Percentiles rank a stretch among this genome's conserved stretches.
Evolutionary conservation across 441 rosid genomes (phyloP).

Genomic region (Populus hybrid): DNA sequence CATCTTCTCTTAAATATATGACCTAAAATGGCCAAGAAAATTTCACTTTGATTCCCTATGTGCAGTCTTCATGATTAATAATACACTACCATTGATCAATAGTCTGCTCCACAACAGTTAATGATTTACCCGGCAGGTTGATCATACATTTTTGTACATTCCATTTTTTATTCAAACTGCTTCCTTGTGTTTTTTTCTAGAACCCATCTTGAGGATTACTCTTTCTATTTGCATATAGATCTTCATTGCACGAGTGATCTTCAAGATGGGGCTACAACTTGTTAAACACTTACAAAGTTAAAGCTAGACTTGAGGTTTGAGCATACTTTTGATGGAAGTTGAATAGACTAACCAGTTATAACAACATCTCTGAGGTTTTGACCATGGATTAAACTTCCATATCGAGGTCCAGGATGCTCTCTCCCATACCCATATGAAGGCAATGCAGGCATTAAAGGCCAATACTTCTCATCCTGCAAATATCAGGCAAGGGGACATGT

Average conservation of each 20-base stretch:
- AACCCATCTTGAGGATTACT: neutral
- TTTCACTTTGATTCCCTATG: neutral
- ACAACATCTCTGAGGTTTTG: conserved; percentile 91
- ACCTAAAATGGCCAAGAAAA: neutral
- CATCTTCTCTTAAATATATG: neutral
- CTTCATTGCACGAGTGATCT: neutral
- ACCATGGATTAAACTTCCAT: conserved; percentile 93
- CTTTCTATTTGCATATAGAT: neutral
- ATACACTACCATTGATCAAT: neutral
- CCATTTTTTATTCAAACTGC: neutral
- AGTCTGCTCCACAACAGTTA: neutral
- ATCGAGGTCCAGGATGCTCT: conserved; percentile 87
- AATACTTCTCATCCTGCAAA: conserved; percentile 69
- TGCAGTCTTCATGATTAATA: neutral
- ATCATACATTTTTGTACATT: neutral
- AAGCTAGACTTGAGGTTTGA: neutral
- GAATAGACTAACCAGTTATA: conserved; percentile 60
- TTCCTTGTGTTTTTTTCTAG: neutral
- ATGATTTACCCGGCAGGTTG: neutral
- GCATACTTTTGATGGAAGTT: neutral
- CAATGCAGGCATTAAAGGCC: conserved; percentile 91
- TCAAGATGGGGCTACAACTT: neutral
- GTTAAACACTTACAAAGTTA: neutral
- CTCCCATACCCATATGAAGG: conserved; percentile 96
- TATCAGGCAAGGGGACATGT: conserved; percentile 7